phyloP scores from a whole-genome alignment of 148 eudicot species.

The Nyssa sinensis region DNA sequence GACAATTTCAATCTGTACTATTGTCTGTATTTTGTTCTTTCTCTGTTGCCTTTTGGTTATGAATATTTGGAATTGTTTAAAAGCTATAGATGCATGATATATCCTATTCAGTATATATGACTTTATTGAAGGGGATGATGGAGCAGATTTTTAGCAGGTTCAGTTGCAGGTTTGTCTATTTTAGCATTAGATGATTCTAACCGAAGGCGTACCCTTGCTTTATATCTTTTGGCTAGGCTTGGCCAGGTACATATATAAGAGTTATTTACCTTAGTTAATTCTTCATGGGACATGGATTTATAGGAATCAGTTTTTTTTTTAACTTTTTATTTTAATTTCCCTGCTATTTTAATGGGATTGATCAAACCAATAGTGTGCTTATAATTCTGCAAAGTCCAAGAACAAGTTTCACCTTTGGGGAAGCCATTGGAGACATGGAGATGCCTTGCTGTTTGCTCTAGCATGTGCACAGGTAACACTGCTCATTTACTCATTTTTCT shows the following conservation, averaged over 20 bases:
- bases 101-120: constrained; percentile 46
- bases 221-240: constrained; percentile 91
- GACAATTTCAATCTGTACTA: constrained; percentile 2
- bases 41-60: constrained; percentile 4
- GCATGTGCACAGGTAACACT: constrained; percentile 85
- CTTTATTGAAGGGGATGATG: constrained; percentile 85
- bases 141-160: constrained; percentile 99
- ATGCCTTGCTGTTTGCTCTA: constrained; percentile 81
- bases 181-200: constrained; percentile 89
- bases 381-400: constrained; percentile 95
- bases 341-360: constrained; percentile 4
- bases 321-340: too few species aligned
- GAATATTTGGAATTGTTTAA: constrained; percentile 11
- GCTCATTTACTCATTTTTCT: constrained; percentile 4
- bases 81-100: constrained; percentile 26
- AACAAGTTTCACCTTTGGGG: constrained; percentile 95
- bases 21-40: neutral
- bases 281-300: neutral
- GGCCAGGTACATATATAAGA: constrained; percentile 60
- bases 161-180: constrained; percentile 91
- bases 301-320: neutral
- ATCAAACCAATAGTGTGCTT: constrained; percentile 64
- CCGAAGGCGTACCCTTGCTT: constrained; percentile 89
- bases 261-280: neutral
- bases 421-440: constrained; percentile 95